Evolutionary conservation across 2,329 filamentous ascomycete genomes (phyloP), one percentile per base, ranked within the genome.

Genomic region (Xylaria sp.): DNA sequence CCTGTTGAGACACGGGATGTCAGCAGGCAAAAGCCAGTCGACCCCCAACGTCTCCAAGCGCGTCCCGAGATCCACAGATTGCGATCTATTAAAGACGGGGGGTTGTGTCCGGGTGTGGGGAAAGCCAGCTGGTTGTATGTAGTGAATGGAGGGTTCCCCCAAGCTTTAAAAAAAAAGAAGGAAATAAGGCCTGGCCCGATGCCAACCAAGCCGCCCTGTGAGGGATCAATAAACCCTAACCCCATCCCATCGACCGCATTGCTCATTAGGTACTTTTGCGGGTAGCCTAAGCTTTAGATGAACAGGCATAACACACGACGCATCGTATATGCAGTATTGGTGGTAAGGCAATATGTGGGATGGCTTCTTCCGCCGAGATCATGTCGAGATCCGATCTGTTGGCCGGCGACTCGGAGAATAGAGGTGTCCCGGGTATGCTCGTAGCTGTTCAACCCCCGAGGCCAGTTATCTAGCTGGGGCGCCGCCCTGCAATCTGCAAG

Each of bases 281-380:
- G n/a, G 34, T 21, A 1, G 37, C 19, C 42, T 43, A 34, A 26
- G 22, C 41, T 48, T 19, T 46, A 43, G 26, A 24, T 18, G 5
- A 38, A 45, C 24, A 19, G 18, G 13, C 16, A 41, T 34, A 55
- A 43, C 41, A 51, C 62, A 66, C 64, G 20, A 53, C 59, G 41
- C 54, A 50, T 66, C 64, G 65, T 66, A 62, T 67, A 67, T 67
- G 64, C 65, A 62, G 20, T 39, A 49, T 18, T 50, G 29, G 44
- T 44, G 24, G 54, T 46, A 42, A 61, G 45, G 40, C 38, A 59
- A 39, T 49, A 60, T 57, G 39, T 13, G 46, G 6, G 19, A 20
- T 39, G n/a, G 34, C 44, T 46, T 16, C 7, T 22, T 44, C 19
- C 22, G 5, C 22, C n/a, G 29, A 34, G 39, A 41, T 39, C 38